Conservation (phyloP, 192 early-diverging fungal species). For the Borealophlyctis nickersoniae region DNA sequence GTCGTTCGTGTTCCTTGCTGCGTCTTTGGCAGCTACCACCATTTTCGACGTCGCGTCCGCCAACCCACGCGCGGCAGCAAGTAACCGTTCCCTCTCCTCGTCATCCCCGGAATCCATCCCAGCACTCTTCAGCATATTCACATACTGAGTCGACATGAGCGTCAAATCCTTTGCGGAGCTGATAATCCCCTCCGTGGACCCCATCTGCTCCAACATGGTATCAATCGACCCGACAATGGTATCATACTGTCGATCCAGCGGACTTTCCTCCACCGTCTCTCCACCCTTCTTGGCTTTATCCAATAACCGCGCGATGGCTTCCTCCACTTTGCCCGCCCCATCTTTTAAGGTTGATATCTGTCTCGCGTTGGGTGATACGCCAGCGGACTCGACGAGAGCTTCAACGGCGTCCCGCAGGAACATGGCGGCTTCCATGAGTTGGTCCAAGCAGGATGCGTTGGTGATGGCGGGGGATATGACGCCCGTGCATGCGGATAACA, state of each 20-base stretch:
- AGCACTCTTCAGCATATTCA: slow-evolving; percentile 45
- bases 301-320: slow-evolving; percentile 44
- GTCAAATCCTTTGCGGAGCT: slow-evolving; percentile 47
- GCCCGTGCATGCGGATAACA: slow-evolving; percentile 38
- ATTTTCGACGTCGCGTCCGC: slow-evolving; percentile 45
- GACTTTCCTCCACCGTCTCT: slow-evolving; percentile 18
- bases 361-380: slow-evolving; percentile 15
- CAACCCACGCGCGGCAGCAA: slow-evolving; percentile 34
- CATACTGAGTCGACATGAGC: slow-evolving; percentile 41
- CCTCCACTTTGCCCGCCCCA: slow-evolving; percentile 34
- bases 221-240: slow-evolving; percentile 39
- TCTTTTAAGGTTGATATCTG: slow-evolving; percentile 37
- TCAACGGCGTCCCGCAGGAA: slow-evolving; percentile 38
- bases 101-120: slow-evolving; percentile 27
- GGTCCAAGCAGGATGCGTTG: slow-evolving; percentile 44
- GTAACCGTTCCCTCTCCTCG: slow-evolving; percentile 33
- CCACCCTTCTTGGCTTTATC: slow-evolving; percentile 41
- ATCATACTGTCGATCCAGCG: slow-evolving; percentile 44
- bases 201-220: slow-evolving; percentile 34
- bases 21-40: slow-evolving; percentile 48
- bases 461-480: slow-evolving; percentile 39
- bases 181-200: slow-evolving; percentile 42
- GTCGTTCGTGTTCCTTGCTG: slow-evolving; percentile 30
- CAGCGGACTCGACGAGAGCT: slow-evolving; percentile 25
- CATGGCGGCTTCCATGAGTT: slow-evolving; percentile 43